Percentiles rank a stretch among this genome's conserved stretches.
Conservation (phyloP, 169 alveolate species). For the Eimeria tenella region DNA sequence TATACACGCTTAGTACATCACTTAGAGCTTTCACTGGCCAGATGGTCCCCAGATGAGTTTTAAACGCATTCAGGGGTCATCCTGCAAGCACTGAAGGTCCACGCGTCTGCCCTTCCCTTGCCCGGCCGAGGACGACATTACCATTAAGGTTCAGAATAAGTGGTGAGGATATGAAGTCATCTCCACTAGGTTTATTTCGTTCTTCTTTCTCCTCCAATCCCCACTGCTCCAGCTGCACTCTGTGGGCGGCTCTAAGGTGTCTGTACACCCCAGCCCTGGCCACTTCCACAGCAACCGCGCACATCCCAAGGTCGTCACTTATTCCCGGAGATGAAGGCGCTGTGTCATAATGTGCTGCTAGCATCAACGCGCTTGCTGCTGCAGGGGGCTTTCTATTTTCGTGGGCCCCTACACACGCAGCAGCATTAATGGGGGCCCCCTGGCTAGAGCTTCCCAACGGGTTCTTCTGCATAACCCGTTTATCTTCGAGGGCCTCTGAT, state of each 20-base stretch:
- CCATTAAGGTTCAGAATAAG: constrained; percentile 22
- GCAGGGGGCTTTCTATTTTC: not conserved
- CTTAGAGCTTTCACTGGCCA: too few species aligned
- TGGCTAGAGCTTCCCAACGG: not conserved
- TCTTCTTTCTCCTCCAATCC: not conserved
- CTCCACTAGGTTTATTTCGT: not conserved
- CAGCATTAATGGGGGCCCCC: not conserved
- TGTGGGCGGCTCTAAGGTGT: not conserved
- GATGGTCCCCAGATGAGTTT: too few species aligned
- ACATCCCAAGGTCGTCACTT: not conserved
- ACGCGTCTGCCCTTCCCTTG: too few species aligned
- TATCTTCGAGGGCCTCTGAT: too few species aligned
- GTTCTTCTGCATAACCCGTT: not conserved
- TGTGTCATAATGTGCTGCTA: not conserved
- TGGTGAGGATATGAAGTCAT: not conserved
- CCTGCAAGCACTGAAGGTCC: too few species aligned
- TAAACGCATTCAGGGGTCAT: too few species aligned
- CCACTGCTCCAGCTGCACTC: not conserved
- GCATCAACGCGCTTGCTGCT: not conserved
- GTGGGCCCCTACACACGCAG: too few species aligned
- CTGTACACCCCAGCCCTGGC: not conserved
- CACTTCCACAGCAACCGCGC: not conserved
- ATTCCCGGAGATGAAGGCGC: not conserved
- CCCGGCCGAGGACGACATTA: not conserved
- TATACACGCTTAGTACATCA: too few species aligned